Evolutionary conservation across 2,329 filamentous ascomycete species (phyloP), one percentile per base, ranked within the genome.

Genomic region (Microdochium nivale): DNA sequence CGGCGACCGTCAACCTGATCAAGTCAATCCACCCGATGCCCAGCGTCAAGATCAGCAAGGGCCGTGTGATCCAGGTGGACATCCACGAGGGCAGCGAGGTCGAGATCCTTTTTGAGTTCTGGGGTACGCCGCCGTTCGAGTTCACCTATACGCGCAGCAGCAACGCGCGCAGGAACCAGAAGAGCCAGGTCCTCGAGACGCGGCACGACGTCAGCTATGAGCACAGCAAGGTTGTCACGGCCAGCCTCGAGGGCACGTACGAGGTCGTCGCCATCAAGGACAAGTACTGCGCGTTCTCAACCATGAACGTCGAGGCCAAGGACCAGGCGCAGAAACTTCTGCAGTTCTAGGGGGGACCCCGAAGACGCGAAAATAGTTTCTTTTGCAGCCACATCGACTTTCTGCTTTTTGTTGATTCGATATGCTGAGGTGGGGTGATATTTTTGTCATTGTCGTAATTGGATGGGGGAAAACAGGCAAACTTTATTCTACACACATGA

Each of bases 181-280:
- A 84, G 63, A 83, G 86, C 35, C 78, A 84, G 60, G 81, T 99
- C 32, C 77, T 99, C 19, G 95, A 99, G 72, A 96, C 95, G 57
- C 83, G 88, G 59, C 90, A 94, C 58, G 91, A 96, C 60, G 77
- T 87, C 19, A 92, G 87, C 48, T 81, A 91, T 56, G 89, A 95
- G 62, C 80, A 89, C 66, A 84, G 74, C 62, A 91, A 95, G 77
- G 81, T 83, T 25, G 81, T 97, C 60, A 84, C 84, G 60, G 90
- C 91, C 25, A 90, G 86, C 59, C 88, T 96, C 65, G 94, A 97
- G 75, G 94, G 94, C 49, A 96, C 90, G 58, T 99, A 99, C 65
- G 94, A 99, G 72, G 92, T 99, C 19, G 88, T 97, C 27, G 86
- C 89, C 11, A 96, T 99, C 70, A 95, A 95, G 75, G 94, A 99